Evolutionary conservation across 73 alveolate genomes (phyloP).

Genomic region (Paramecium biaurelia): DNA sequence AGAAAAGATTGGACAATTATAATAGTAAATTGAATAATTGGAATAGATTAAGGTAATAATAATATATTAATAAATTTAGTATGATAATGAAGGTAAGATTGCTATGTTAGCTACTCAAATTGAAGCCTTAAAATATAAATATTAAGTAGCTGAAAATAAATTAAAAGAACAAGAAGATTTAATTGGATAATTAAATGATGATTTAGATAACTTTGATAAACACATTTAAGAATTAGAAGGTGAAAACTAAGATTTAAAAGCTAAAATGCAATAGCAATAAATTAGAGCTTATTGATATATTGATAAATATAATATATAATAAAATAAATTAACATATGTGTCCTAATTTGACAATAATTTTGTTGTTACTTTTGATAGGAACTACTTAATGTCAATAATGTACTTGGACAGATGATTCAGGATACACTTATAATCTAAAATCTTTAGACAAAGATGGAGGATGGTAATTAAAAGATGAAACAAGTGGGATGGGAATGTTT

Average conservation of each 20-base stretch:
- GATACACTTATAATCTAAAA: not conserved
- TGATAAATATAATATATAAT: not conserved
- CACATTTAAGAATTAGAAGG: not conserved
- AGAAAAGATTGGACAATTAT: not conserved
- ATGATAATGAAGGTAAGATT: conserved; percentile 1
- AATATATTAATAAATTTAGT: not conserved
- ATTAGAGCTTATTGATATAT: conserved; percentile 2
- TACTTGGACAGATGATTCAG: conserved; percentile 32
- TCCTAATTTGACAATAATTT: not conserved
- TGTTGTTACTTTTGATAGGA: not conserved
- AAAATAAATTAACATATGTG: conserved; percentile 19
- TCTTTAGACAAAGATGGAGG: conserved; percentile 26
- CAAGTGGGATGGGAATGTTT: conserved; percentile 54
- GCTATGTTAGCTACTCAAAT: conserved; percentile 13
- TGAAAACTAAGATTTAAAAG: not conserved
- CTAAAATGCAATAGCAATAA: not conserved
- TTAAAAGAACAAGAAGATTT: not conserved
- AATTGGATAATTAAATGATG: not conserved
- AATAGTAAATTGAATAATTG: not conserved
- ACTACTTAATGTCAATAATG: not conserved
- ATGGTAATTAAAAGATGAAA: conserved; percentile 37
- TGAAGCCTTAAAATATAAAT: not conserved
- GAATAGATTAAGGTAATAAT: conserved; percentile 16
- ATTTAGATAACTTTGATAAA: not conserved
- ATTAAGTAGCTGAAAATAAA: not conserved